Base-by-base conservation (phyloP, 2,329 filamentous ascomycete genomes). In the Monilinia fructicola region DNA sequence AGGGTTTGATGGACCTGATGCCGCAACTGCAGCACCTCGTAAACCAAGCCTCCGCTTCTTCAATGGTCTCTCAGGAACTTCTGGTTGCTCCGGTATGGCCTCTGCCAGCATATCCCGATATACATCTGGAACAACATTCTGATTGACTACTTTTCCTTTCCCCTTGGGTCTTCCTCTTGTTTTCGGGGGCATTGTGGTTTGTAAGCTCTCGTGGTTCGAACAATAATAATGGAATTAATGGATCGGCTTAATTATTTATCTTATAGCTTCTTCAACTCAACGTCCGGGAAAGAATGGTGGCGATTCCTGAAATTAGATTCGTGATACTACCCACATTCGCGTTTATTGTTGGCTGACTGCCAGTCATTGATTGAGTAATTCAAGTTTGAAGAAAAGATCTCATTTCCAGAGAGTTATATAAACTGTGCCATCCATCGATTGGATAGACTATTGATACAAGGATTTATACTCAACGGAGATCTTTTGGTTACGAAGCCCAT, bases 101-200 rank as follows among this genome's bases (percentile, higher is more conserved):
- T 82, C 80, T 44, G 75, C 74, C 35, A 83, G 73, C 79, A 83
- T 78, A 52, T 82, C 80, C 55, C 76, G 77, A 69, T 81, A 82
- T 2, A 82, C 76, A 62, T 78, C 77, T 16, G 80, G 79, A 14
- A 82, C 76, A 4, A 35, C 68, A 65, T 58, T 66, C 44, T 42
- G 65, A 54, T 23, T 53, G 0, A 62, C 53, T 7, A 63, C 69
- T 46, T 58, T 67, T 21, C 65, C 64, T 63, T 68, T 68, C 2
- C 61, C 72, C 64, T 70, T 73, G 10, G 66, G 56, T 61, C 54
- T 60, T 38, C 64, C 64, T 65, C 65, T 65, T 28, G 64, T 65
- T 62, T 69, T 70, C 26, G 70, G 69, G 54, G 69, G 68, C 69
- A 72, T 69, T 48, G 31, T 58, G n/a, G 35, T 46, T 28, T 38